Evolutionary conservation across 2,329 filamentous ascomycete species (phyloP).

Genomic region (Blastomyces gilchristii): DNA sequence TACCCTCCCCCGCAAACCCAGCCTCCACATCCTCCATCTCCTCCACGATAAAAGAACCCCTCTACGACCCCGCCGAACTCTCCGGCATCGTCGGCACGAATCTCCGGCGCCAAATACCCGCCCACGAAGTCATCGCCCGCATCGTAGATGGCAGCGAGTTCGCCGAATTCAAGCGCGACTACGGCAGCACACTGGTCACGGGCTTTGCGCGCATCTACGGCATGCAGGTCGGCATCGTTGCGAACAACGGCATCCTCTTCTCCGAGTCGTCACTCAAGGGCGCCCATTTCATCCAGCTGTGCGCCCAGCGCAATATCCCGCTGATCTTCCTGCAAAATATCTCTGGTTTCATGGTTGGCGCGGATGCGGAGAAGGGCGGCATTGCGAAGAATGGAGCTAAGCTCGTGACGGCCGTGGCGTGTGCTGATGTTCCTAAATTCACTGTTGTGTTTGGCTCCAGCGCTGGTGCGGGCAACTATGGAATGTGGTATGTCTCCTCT

Average conservation of each 20-base stretch:
- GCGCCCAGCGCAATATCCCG: conserved; percentile 78
- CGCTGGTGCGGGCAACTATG: conserved; percentile 93
- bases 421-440: conserved; percentile 90
- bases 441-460: conserved; percentile 91
- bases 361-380: conserved; percentile 81
- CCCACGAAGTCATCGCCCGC: conserved; percentile 82
- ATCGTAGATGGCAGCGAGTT: conserved; percentile 87
- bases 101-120: conserved; percentile 71
- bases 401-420: conserved; percentile 88
- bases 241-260: conserved; percentile 94
- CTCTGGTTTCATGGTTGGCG: conserved; percentile 94
- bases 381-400: conserved; percentile 98
- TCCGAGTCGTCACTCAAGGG: conserved; percentile 82
- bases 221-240: conserved; percentile 81
- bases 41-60: conserved; percentile 55
- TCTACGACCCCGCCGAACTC: conserved; percentile 71
- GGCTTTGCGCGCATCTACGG: conserved; percentile 87
- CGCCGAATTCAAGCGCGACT: conserved; percentile 87
- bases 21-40: conserved; percentile 12
- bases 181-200: conserved; percentile 80
- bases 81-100: conserved; percentile 85
- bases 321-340: conserved; percentile 95
- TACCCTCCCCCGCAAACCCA: conserved; percentile 23
- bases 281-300: conserved; percentile 93
- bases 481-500: conserved; percentile 64